Base-by-base conservation (phyloP, 2,329 filamentous ascomycete genomes). In the Fusarium falciforme region DNA sequence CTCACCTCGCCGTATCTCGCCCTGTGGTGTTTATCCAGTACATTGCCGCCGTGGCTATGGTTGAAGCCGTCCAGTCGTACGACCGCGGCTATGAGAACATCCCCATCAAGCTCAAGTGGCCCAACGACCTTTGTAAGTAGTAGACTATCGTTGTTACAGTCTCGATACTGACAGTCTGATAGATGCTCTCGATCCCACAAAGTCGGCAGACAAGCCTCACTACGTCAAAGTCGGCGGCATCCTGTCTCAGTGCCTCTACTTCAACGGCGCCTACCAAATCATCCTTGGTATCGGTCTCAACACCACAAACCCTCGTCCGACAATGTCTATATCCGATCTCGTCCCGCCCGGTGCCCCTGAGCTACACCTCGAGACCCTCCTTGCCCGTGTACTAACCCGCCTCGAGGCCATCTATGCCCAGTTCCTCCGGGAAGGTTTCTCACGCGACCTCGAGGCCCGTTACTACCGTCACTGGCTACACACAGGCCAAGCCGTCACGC, bases 21-120 rank as follows among this genome's bases (percentile, higher is more conserved):
- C 95, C 96, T 0, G 92, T 98, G 11, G 92, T 98, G 1, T 98
- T 99, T 82, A 88, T 98, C 31, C 96, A 98, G 82, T 99, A 99
- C 80, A 89, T 99, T 16, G 92, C 94, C 0, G 95, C 95, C 1
- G 90, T 99, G 54, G 95, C 96, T 44, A 93, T 96, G 47, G 93
- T 97, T 4, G 90, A 94, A 71, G 96, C 94, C 0, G 92, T 98
- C 71, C 92, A 93, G 72, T 88, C 87, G 29, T 98, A 98, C 79
- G 94, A 92, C 58, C 83, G 83, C 3, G 94, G 92, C 9, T 98
- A 97, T 82, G 87, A 90, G 7, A 86, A 90, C 0, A 82, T 98
- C 6, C 93, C 94, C 1, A 88, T 99, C 44, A 95, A 93, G 80
- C 84, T 99, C 35, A 99, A 99, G 82, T 99, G 96, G 96, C 96